These are phyloP conservation scores for Penicillium sp. DNA, from an alignment of 2,329 filamentous ascomycete genomes.

Conservation along the genomic window DNA sequence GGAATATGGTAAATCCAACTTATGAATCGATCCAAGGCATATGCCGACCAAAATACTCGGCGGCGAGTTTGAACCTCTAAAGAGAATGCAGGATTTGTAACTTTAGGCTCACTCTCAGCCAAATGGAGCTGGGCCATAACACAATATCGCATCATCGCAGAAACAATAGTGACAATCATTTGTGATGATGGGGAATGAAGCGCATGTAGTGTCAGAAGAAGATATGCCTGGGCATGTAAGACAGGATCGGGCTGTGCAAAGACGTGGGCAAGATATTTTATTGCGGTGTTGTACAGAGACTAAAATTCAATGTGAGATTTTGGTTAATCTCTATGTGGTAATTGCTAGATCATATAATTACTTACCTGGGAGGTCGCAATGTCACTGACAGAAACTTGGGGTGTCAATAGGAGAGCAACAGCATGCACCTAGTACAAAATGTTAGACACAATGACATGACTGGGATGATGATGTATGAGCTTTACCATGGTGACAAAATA, in stretches of 20 bases:
- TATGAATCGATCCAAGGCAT: conserved; percentile 17
- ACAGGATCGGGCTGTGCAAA: conserved; percentile 8
- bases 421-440: conserved; percentile 10
- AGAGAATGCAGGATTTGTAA: conserved; percentile 3
- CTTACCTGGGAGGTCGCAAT: conserved; percentile 13
- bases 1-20: conserved; percentile 21
- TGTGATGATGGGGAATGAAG: conserved; percentile 19
- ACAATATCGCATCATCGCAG: conserved; percentile 17
- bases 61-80: conserved; percentile 17
- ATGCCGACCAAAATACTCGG: conserved; percentile 20
- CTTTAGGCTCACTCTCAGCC: conserved; percentile 8
- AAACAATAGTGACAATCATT: conserved; percentile 16
- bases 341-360: too few species aligned
- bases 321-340: not conserved
- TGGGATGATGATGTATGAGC: not conserved
- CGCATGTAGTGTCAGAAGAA: conserved; percentile 17
- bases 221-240: conserved; percentile 18
- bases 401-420: conserved; percentile 15
- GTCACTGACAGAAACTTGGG: conserved; percentile 12
- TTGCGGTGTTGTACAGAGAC: conserved; percentile 14
- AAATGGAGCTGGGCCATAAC: conserved; percentile 16
- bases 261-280: conserved; percentile 10
- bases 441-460: not conserved
- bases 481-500: conserved; percentile 19
- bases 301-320: not conserved